Conservation (phyloP, 2,329 filamentous ascomycete species). For the Talaromyces sp. region DNA sequence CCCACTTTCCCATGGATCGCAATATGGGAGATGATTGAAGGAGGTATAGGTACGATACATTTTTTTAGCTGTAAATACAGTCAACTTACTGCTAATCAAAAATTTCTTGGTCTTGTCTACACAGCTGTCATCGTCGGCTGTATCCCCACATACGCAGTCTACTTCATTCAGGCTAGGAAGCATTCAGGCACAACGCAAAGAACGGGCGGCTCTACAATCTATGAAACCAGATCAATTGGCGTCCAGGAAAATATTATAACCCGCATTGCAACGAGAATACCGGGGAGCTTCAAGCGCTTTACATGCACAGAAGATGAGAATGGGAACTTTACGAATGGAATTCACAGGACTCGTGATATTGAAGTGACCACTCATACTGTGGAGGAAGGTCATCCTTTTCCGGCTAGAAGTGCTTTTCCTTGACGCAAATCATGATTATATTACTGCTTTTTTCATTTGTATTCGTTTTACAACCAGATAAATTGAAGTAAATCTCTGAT, state of each 20-base stretch:
- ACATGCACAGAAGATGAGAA: background rate
- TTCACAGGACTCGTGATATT: background rate
- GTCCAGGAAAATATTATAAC: background rate
- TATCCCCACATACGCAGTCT: constrained; percentile 18
- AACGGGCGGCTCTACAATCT: background rate
- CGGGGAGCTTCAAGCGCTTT: background rate
- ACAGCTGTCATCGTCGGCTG: constrained; percentile 21
- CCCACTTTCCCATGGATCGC: constrained; percentile 32
- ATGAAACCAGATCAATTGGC: background rate
- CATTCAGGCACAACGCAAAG: background rate
- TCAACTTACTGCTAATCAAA: too few relatives aligned
- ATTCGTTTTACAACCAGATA: background rate
- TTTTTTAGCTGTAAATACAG: too few relatives aligned
- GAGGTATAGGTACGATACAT: constrained; percentile 27
- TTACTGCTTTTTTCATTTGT: background rate
- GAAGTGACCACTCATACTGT: background rate
- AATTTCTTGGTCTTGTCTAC: background rate
- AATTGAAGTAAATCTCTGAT: background rate
- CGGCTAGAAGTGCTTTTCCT: background rate
- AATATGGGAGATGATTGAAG: constrained; percentile 34
- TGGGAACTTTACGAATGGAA: background rate
- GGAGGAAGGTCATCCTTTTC: background rate
- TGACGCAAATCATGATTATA: background rate
- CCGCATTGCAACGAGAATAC: background rate
- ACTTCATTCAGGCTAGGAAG: constrained; percentile 5